phyloP scores from a whole-genome alignment of 805 yeast genomes.

The Hanseniaspora thailandica region DNA sequence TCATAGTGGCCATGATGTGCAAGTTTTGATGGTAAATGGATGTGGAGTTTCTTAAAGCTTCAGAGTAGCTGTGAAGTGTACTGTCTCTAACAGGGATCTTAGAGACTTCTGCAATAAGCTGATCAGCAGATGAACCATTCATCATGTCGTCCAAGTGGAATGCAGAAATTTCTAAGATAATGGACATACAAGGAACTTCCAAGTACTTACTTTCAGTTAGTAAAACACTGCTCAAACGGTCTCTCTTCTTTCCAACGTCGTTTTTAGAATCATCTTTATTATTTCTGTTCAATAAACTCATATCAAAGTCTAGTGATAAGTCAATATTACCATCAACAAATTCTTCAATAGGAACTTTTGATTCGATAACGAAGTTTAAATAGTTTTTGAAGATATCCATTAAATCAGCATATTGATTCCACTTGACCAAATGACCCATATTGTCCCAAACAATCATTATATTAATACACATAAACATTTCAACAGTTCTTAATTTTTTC shows the following conservation, averaged over 20 bases:
- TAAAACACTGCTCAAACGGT: slow-evolving; percentile 6
- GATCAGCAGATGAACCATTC: not conserved
- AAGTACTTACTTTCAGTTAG: slow-evolving; percentile 29
- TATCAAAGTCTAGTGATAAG: slow-evolving; percentile 17
- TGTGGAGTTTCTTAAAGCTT: slow-evolving; percentile 32
- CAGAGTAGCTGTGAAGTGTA: slow-evolving; percentile 48
- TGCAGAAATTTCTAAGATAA: slow-evolving; percentile 2
- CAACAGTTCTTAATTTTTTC: slow-evolving; percentile 54
- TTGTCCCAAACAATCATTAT: slow-evolving; percentile 67
- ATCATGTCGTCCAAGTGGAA: not conserved
- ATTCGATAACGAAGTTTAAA: slow-evolving; percentile 66
- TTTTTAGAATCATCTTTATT: slow-evolving; percentile 19
- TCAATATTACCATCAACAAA: slow-evolving; percentile 20
- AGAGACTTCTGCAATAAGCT: not conserved
- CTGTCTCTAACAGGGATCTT: slow-evolving; percentile 18
- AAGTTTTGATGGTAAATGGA: slow-evolving; percentile 32
- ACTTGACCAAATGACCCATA: slow-evolving; percentile 18
- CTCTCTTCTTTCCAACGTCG: not conserved
- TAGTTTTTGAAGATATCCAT: slow-evolving; percentile 40
- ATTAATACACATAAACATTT: slow-evolving; percentile 34
- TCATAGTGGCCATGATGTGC: slow-evolving; percentile 46
- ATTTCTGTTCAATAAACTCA: slow-evolving; percentile 21
- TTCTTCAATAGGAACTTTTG: slow-evolving; percentile 37
- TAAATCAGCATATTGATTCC: not conserved
- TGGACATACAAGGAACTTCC: not conserved